Conservation (phyloP, 495 filamentous ascomycete genomes). For the Penicillium bovifimosum region DNA sequence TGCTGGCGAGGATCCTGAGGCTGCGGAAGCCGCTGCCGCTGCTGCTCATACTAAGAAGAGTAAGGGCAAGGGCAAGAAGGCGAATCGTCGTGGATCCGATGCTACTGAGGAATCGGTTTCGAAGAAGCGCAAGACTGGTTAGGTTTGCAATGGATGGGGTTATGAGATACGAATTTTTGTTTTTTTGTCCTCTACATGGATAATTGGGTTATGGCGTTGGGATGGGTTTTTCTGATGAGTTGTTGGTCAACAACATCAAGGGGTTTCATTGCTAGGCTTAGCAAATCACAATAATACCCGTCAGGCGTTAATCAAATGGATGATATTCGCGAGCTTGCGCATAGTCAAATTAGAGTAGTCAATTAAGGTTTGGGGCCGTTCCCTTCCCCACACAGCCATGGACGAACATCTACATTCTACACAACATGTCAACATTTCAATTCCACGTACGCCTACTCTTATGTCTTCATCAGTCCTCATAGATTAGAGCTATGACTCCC, state of each 20-base stretch:
- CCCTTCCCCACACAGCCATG: background rate
- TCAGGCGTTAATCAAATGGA: background rate
- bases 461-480: too few relatives aligned
- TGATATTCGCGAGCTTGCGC: background rate
- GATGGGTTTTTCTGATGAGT: background rate
- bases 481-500: too few relatives aligned
- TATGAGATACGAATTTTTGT: background rate
- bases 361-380: background rate
- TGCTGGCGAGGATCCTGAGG: constrained; percentile 15
- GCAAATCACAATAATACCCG: background rate
- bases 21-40: constrained; percentile 18
- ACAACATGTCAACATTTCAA: too few relatives aligned
- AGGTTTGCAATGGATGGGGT: background rate
- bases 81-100: constrained; percentile 33
- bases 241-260: background rate
- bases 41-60: constrained; percentile 26
- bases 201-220: background rate
- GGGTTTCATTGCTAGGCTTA: too few relatives aligned
- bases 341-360: background rate
- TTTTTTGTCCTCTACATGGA: background rate
- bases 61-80: constrained; percentile 41
- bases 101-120: constrained; percentile 38
- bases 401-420: too few relatives aligned
- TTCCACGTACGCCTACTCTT: too few relatives aligned
- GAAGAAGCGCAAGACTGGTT: constrained; percentile 41